A percentile compares a stretch with the other conserved stretches of the same genome.
phyloP scores from a whole-genome alignment of 805 yeast genomes.

The Candida corydali region DNA sequence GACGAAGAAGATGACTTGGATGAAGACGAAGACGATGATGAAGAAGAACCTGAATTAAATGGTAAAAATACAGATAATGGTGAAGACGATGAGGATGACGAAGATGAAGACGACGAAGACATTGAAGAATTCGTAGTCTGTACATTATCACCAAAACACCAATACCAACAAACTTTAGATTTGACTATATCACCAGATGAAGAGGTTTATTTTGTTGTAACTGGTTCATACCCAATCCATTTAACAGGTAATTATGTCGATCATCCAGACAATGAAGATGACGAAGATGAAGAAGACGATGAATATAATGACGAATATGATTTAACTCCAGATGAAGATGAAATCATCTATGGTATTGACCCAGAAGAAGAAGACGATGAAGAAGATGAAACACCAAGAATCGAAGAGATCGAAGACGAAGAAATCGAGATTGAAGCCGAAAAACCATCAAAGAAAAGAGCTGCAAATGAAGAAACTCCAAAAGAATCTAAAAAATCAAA shows the following conservation, averaged over 20 bases:
- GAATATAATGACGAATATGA: constrained; percentile 48
- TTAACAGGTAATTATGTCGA: constrained; percentile 93
- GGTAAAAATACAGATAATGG: constrained; percentile 10
- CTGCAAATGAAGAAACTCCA: constrained; percentile 26
- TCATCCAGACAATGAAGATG: constrained; percentile 84
- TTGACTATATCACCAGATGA: constrained; percentile 89
- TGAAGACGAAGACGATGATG: constrained; percentile 35
- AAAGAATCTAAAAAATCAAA: constrained; percentile 21
- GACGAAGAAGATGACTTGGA: constrained; percentile 44
- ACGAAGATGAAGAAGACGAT: constrained; percentile 52
- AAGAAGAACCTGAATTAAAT: constrained; percentile 15
- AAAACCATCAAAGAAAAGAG: constrained; percentile 32
- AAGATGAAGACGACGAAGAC: constrained; percentile 64
- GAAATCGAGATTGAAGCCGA: constrained; percentile 65
- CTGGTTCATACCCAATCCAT: constrained; percentile 93
- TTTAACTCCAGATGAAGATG: constrained; percentile 76
- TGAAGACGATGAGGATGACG: constrained; percentile 49
- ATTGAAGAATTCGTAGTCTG: constrained; percentile 82
- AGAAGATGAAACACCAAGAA: constrained; percentile 17
- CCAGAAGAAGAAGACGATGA: constrained; percentile 60
- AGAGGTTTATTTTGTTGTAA: constrained; percentile 88
- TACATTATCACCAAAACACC: constrained; percentile 82
- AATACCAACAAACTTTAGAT: constrained; percentile 87
- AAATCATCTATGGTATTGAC: constrained; percentile 50
- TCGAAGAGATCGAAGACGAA: constrained; percentile 66